phyloP scores from a whole-genome alignment of 148 eudicot genomes.

The Mesembryanthemum crystallinum region DNA sequence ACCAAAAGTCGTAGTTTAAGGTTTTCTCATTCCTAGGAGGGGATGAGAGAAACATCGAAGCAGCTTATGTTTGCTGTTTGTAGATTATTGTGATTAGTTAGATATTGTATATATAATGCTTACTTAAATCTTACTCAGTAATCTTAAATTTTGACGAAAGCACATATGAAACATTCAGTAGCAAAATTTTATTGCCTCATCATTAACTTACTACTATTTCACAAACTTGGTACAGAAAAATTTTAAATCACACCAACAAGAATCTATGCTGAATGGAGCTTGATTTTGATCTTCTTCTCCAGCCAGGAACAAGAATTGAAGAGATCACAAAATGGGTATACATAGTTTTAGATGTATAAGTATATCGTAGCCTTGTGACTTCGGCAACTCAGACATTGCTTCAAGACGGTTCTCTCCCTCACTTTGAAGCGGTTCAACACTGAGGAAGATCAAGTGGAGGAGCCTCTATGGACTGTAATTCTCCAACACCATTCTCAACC shows the following conservation, averaged over 20 bases:
- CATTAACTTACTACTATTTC: background rate
- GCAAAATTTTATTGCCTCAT: background rate
- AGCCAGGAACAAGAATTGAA: background rate
- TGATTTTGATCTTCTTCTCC: background rate
- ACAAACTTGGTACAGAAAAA: background rate
- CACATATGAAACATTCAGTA: background rate
- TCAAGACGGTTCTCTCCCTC: background rate
- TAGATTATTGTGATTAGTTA: too few species aligned
- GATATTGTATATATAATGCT: too few species aligned
- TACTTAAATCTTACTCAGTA: too few species aligned
- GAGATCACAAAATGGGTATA: background rate
- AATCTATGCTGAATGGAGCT: background rate
- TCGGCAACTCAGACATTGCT: background rate
- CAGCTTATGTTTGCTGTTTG: too few species aligned
- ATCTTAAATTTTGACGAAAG: background rate
- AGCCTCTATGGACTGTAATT: conserved; percentile 40
- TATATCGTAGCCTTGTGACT: background rate
- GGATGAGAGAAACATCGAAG: too few species aligned
- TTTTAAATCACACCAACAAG: background rate
- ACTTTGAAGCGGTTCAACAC: background rate
- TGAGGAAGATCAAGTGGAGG: conserved; percentile 51
- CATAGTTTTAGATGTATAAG: background rate
- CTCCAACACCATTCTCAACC: conserved; percentile 57
- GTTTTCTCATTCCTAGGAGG: too few species aligned
- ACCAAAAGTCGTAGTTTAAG: too few species aligned